Conservation (phyloP, 2,329 filamentous ascomycete species). For the Curvularia sp. region DNA sequence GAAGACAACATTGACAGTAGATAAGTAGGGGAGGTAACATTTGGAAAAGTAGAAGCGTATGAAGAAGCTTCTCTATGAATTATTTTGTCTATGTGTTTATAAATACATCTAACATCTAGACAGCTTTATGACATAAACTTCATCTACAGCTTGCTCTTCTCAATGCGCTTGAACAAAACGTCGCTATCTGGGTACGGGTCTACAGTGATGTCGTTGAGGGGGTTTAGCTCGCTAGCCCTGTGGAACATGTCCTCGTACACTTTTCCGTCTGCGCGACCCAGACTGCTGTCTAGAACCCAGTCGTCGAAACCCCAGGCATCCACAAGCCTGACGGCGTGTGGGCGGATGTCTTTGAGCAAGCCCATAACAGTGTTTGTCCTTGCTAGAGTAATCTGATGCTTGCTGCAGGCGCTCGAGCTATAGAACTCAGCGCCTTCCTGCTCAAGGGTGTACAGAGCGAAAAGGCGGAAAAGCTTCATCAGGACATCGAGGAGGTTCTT, state of each 20-base stretch:
- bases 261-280: slow-evolving; percentile 75
- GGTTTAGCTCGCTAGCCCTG: slow-evolving; percentile 74
- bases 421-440: slow-evolving; percentile 76
- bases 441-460: slow-evolving; percentile 71
- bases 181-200: slow-evolving; percentile 73
- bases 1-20: neutral
- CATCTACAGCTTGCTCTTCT: slow-evolving; percentile 61
- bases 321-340: slow-evolving; percentile 74
- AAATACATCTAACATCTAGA: slow-evolving; percentile 7
- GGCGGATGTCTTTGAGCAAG: slow-evolving; percentile 73
- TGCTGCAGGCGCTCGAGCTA: slow-evolving; percentile 71
- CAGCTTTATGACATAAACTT: neutral
- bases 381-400: slow-evolving; percentile 74
- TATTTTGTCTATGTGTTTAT: slow-evolving; percentile 4
- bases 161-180: slow-evolving; percentile 68
- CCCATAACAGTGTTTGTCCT: slow-evolving; percentile 72
- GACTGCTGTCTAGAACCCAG: slow-evolving; percentile 75
- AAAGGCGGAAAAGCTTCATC: slow-evolving; percentile 72
- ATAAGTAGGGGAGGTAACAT: neutral
- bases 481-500: slow-evolving; percentile 65
- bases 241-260: slow-evolving; percentile 81
- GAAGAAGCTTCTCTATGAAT: neutral
- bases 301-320: slow-evolving; percentile 80
- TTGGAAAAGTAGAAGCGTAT: neutral
- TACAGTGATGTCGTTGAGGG: slow-evolving; percentile 73